Percentiles rank a stretch among this genome's conserved stretches.
Evolutionary conservation across 2,329 filamentous ascomycete genomes (phyloP).

Genomic region (Penicillium decumbens): DNA sequence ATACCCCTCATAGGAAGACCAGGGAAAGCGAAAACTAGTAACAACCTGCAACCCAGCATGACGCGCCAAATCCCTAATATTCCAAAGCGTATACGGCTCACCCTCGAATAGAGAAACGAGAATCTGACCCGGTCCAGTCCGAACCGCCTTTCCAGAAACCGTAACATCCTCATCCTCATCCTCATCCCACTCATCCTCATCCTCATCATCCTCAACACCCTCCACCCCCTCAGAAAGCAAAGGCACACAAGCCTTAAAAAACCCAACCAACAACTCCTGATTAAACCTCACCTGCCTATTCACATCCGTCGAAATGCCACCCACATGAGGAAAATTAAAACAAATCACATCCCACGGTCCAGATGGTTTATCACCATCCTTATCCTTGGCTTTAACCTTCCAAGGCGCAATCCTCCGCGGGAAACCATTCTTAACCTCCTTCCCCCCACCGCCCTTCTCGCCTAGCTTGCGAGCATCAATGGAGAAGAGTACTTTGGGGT

Average conservation of each 20-base stretch:
- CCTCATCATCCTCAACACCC: constrained; percentile 20
- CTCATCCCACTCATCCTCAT: constrained; percentile 25
- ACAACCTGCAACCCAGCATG: constrained; percentile 53
- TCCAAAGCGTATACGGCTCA: constrained; percentile 94
- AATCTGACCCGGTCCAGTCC: constrained; percentile 51
- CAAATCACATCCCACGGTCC: constrained; percentile 68
- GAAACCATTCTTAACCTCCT: constrained; percentile 43
- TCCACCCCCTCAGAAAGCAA: constrained; percentile 33
- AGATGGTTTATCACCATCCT: background rate
- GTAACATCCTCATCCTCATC: constrained; percentile 14
- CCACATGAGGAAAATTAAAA: constrained; percentile 97
- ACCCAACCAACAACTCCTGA: constrained; percentile 56
- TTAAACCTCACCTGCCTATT: constrained; percentile 93
- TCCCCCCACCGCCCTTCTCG: constrained; percentile 34
- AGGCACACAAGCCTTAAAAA: constrained; percentile 45
- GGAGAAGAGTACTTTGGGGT: constrained; percentile 38
- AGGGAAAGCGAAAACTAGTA: constrained; percentile 47
- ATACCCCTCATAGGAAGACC: constrained; percentile 46
- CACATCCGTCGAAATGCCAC: constrained; percentile 85
- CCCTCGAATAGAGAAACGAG: constrained; percentile 88
- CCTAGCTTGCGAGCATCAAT: constrained; percentile 45
- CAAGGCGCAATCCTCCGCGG: constrained; percentile 32
- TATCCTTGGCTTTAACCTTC: constrained; percentile 4
- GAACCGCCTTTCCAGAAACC: constrained; percentile 16
- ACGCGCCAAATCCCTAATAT: constrained; percentile 78